phyloP scores from a whole-genome alignment of 805 yeast species.

The Nakazawaea pomicola region DNA sequence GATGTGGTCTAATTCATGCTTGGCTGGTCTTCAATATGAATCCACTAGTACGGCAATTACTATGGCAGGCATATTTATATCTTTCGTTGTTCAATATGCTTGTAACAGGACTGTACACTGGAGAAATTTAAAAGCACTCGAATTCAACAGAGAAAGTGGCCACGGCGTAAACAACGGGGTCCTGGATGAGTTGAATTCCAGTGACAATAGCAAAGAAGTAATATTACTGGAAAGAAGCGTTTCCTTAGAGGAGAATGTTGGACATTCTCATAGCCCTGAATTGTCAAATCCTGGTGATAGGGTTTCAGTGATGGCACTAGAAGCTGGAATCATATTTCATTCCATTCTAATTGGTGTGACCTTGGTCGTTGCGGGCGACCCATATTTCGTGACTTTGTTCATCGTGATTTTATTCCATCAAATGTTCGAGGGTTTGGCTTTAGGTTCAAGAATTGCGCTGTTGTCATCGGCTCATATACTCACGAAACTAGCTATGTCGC shows the following conservation, averaged over 20 bases:
- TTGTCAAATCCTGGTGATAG: not conserved
- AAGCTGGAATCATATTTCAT: not conserved
- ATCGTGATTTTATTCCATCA: not conserved
- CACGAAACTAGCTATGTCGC: not conserved
- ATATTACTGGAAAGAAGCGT: too few relatives aligned
- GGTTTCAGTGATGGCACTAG: not conserved
- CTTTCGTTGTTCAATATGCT: not conserved
- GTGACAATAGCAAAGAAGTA: too few relatives aligned
- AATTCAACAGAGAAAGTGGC: not conserved
- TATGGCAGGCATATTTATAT: not conserved
- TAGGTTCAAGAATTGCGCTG: not conserved
- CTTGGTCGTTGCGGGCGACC: not conserved
- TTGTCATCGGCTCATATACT: not conserved
- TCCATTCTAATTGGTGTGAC: not conserved
- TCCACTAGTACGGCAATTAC: not conserved
- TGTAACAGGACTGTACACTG: not conserved
- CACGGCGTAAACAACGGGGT: not conserved
- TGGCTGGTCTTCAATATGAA: not conserved
- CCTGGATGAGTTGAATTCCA: not conserved
- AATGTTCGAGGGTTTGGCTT: not conserved
- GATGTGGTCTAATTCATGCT: not conserved
- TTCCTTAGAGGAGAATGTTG: too few relatives aligned
- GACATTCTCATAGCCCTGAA: not conserved
- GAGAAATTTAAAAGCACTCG: not conserved
- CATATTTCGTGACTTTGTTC: not conserved